Percentiles rank a stretch among this genome's conserved stretches.
Evolutionary conservation across 2,329 filamentous ascomycete species (phyloP).

Genomic region (Parastagonospora nodorum): DNA sequence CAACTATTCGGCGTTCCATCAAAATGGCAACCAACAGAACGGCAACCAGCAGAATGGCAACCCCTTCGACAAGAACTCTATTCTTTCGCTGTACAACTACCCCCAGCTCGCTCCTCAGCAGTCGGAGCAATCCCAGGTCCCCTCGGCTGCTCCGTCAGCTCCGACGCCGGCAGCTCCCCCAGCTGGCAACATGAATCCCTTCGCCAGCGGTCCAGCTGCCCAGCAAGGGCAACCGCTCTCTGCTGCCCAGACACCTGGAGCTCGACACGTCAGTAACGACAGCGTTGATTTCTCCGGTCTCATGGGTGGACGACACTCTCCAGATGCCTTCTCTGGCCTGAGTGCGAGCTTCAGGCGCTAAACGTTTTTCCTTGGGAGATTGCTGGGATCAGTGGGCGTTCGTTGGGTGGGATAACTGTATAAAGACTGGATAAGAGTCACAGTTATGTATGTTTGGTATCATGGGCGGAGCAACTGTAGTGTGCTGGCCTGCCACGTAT

Average conservation of each 20-base stretch:
- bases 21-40: conserved; percentile 7
- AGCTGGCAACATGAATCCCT: conserved; percentile 62
- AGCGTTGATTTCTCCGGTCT: conserved; percentile 69
- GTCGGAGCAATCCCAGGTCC: conserved; percentile 42
- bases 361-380: conserved; percentile 2
- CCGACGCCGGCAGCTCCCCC: conserved; percentile 35
- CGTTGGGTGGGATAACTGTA: neutral
- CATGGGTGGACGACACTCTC: conserved; percentile 72
- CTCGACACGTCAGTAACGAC: conserved; percentile 66
- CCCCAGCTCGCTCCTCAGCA: conserved; percentile 57
- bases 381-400: neutral
- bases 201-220: conserved; percentile 40
- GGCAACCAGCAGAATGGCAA: conserved; percentile 30
- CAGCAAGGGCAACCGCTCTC: conserved; percentile 26
- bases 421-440: too few relatives aligned
- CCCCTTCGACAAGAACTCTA: conserved; percentile 71
- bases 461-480: too few relatives aligned
- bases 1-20: conserved; percentile 33
- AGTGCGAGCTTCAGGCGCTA: conserved; percentile 59
- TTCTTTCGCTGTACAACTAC: conserved; percentile 75
- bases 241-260: conserved; percentile 25
- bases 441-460: too few relatives aligned
- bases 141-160: conserved; percentile 26
- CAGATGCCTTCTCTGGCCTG: conserved; percentile 78
- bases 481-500: neutral